Evolutionary conservation across 2,329 filamentous ascomycete species (phyloP), one percentile per base, ranked within the genome.

Genomic region (Zymoseptoria brevis): DNA sequence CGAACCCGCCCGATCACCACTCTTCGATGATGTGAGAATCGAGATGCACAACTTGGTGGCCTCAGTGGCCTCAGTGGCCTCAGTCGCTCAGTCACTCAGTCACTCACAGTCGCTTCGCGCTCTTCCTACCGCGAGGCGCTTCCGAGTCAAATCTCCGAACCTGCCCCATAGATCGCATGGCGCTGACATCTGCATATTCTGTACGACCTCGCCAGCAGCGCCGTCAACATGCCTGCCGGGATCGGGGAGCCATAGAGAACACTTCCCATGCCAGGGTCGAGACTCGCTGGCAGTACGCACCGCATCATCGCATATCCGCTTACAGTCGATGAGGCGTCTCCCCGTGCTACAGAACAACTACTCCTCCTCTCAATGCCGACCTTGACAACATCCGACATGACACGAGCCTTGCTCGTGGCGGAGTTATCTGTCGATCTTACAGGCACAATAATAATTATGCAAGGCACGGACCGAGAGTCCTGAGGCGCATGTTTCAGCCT

Each of bases 121-220:
- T 13, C 24, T 26, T 26, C 24, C 24, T 5, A 6, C 24, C 24
- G 24, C 24, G 24, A 26, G 24, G 24, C 26, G 8, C 26, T 16
- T n/a, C 35, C 35, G 11, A 16, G 13, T 45, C 35, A 16, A 45
- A 45, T 45, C 35, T 45, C 35, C 35, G 35, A 45, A 41, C 13
- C n/a, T 45, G 35, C 13, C 35, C 35, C 58, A 60, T 54, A 60
- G 60, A 62, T 62, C 55, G 60, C 60, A 58, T 62, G 60, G 60
- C 60, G 60, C 53, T 58, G 60, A 60, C 56, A 51, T 55, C 53
- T 57, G 30, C 45, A 35, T 54, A 13, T 58, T 56, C 57, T 60
- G 53, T 45, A 45, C 35, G 35, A 45, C 35, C 35, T 45, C 35
- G 35, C 22, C 22, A 24, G 22, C 22, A 24, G 22, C 22, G 22